phyloP scores from a whole-genome alignment of 1,284 basidiomycete genomes.

The Naganishia liquefaciens region DNA sequence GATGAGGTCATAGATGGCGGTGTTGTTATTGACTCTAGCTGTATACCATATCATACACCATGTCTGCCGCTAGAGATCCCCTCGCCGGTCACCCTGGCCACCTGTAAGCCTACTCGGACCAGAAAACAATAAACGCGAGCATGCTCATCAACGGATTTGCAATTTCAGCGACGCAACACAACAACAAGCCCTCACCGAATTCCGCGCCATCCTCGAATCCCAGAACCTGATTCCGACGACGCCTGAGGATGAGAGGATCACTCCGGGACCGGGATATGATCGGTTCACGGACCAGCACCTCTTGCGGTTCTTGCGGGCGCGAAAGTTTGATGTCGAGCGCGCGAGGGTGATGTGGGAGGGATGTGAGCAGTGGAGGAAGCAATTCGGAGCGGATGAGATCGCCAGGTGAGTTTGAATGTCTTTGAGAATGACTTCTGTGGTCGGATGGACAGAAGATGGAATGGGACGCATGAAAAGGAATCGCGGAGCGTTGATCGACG shows the following conservation, averaged over 20 bases:
- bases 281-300: conserved; percentile 78
- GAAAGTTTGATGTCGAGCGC: conserved; percentile 83
- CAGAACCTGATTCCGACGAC: conserved; percentile 30
- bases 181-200: conserved; percentile 68
- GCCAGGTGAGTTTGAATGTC: conserved; percentile 62
- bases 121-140: neutral
- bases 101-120: conserved; percentile 54
- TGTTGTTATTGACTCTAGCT: neutral
- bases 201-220: conserved; percentile 57
- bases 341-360: conserved; percentile 81
- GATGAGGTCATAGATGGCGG: conserved; percentile 1
- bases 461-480: neutral
- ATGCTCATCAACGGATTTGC: neutral
- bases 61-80: conserved; percentile 54
- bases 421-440: neutral
- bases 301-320: conserved; percentile 85
- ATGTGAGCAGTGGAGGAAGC: conserved; percentile 87
- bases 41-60: conserved; percentile 8
- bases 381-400: conserved; percentile 84
- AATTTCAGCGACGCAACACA: conserved; percentile 60
- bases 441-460: neutral
- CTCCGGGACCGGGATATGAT: conserved; percentile 56
- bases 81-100: conserved; percentile 79
- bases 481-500: no score
- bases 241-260: conserved; percentile 42